Percentiles rank a stretch among this genome's conserved stretches.
These are phyloP conservation scores for Ustilago crameri DNA, from an alignment of 1,284 basidiomycete genomes.

Conservation along the genomic window DNA sequence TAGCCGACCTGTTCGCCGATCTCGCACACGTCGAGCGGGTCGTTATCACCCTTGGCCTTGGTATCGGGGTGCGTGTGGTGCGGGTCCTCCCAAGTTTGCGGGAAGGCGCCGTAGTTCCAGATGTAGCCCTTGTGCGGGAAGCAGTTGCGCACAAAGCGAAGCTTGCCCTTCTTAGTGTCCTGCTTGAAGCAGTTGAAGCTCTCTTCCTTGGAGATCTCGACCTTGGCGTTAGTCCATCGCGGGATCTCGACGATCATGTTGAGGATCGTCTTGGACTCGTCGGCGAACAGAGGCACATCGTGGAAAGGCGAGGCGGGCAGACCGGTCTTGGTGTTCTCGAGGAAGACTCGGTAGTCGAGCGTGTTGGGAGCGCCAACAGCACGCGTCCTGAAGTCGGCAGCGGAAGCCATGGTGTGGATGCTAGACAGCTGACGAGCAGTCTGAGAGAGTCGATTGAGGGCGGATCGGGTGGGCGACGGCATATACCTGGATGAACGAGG, in stretches of 20 bases:
- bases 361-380: conserved; percentile 89
- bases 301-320: conserved; percentile 66
- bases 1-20: conserved; percentile 99
- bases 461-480: conserved; percentile 35
- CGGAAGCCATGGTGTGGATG: conserved; percentile 43
- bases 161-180: conserved; percentile 92
- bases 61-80: conserved; percentile 88
- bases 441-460: conserved; percentile 56
- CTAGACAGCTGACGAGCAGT: conserved; percentile 54
- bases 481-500: conserved; percentile 18
- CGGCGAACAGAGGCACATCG: conserved; percentile 67
- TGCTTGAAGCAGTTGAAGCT: conserved; percentile 99
- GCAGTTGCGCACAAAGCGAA: conserved; percentile 98
- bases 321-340: conserved; percentile 73
- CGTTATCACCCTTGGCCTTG: conserved; percentile 98
- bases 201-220: conserved; percentile 98
- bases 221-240: conserved; percentile 97
- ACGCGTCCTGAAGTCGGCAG: conserved; percentile 75
- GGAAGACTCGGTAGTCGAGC: conserved; percentile 92
- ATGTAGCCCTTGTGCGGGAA: conserved; percentile 98
- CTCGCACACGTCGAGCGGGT: conserved; percentile 99
- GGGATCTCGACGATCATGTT: conserved; percentile 79
- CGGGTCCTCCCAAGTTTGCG: conserved; percentile 99
- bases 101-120: conserved; percentile 77
- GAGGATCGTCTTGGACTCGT: conserved; percentile 74